phyloP scores from a whole-genome alignment of 257 asterid species.

The Cruciata laevipes region DNA sequence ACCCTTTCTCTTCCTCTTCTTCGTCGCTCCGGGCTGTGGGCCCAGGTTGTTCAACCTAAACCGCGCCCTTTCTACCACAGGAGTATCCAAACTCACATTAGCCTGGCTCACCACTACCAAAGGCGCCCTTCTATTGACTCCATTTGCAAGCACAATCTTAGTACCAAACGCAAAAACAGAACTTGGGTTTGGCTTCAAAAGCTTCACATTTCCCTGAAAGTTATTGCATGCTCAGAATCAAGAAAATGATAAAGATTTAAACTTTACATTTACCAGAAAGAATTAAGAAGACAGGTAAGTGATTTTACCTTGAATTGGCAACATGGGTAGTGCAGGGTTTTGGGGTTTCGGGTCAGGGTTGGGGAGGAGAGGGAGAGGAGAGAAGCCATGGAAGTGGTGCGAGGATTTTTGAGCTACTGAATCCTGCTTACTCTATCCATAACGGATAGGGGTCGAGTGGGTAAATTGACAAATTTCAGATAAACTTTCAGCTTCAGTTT shows the following conservation, averaged over 20 bases:
- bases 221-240: not conserved
- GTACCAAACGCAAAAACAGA: slow-evolving; percentile 26
- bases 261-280: not conserved
- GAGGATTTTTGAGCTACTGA: slow-evolving; percentile 3
- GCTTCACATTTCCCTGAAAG: slow-evolving; percentile 50
- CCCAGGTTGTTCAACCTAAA: slow-evolving; percentile 82
- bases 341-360: slow-evolving; percentile 15
- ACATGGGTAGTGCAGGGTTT: slow-evolving; percentile 26
- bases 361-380: slow-evolving; percentile 45
- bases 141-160: slow-evolving; percentile 25
- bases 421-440: slow-evolving; percentile 4
- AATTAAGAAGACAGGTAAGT: not conserved
- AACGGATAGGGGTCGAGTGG: slow-evolving; percentile 21
- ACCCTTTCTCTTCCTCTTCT: slow-evolving; percentile 86
- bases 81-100: slow-evolving; percentile 13
- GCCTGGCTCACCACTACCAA: slow-evolving; percentile 22
- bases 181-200: slow-evolving; percentile 37
- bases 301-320: slow-evolving; percentile 54
- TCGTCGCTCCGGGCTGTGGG: slow-evolving; percentile 64
- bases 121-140: slow-evolving; percentile 24
- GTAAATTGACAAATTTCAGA: not conserved
- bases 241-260: not conserved
- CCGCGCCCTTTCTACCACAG: slow-evolving; percentile 22
- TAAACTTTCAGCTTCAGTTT: not conserved
- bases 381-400: slow-evolving; percentile 46